phyloP scores from a whole-genome alignment of 805 yeast genomes.

The Ogataea haglerorum region DNA sequence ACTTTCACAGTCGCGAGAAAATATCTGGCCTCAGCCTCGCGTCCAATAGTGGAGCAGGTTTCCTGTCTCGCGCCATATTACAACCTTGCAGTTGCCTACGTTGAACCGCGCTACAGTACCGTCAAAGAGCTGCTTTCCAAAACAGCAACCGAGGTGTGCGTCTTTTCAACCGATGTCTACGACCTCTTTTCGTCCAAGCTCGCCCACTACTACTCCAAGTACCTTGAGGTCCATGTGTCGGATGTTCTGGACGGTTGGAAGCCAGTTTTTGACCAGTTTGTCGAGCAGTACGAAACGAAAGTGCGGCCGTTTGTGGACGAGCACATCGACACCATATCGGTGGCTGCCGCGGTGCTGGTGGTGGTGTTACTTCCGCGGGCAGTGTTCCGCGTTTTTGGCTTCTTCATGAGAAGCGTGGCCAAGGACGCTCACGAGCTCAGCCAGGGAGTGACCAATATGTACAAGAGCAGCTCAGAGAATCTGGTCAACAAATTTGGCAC shows the following conservation, averaged over 20 bases:
- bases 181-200: slow-evolving; percentile 2
- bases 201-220: slow-evolving; percentile 11
- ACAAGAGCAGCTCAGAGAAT: slow-evolving; percentile 18
- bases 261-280: slow-evolving; percentile 19
- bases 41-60: not conserved
- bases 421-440: slow-evolving; percentile 26
- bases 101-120: not conserved
- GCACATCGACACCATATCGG: slow-evolving; percentile 17
- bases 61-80: slow-evolving; percentile 4
- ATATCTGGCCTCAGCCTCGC: not conserved
- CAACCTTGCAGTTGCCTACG: not conserved
- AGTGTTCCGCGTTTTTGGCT: slow-evolving; percentile 11
- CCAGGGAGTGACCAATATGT: slow-evolving; percentile 25
- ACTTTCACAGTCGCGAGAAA: not conserved
- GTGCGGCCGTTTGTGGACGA: slow-evolving; percentile 12
- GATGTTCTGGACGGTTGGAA: slow-evolving; percentile 11
- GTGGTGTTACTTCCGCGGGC: slow-evolving; percentile 13
- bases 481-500: slow-evolving; percentile 11
- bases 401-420: slow-evolving; percentile 18
- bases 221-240: slow-evolving; percentile 11
- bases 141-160: not conserved
- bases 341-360: slow-evolving; percentile 12
- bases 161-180: slow-evolving; percentile 2
- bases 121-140: no score
- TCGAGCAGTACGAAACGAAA: slow-evolving; percentile 10